Conservation (phyloP, 1,284 basidiomycete species). For the Ustilago sp. region DNA sequence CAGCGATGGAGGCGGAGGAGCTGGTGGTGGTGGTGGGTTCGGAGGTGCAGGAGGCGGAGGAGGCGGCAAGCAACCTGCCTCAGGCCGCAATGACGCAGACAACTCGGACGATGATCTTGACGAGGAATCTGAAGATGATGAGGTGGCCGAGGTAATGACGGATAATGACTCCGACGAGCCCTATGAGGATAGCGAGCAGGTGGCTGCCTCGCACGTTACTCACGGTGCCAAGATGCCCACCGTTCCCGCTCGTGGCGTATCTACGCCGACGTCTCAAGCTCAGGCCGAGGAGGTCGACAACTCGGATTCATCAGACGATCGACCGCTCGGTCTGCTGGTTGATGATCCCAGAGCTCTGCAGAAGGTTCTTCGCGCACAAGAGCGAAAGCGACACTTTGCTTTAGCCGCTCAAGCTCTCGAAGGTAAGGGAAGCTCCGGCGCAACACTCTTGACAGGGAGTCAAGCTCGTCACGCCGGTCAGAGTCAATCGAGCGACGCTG, state of each 20-base stretch:
- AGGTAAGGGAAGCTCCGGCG: conserved; percentile 27
- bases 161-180: conserved; percentile 57
- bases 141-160: conserved; percentile 32
- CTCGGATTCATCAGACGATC: conserved; percentile 53
- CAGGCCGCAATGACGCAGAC: conserved; percentile 29
- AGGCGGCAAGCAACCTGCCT: conserved; percentile 31
- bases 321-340: conserved; percentile 47
- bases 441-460: conserved; percentile 9
- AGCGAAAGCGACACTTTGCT: conserved; percentile 49
- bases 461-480: conserved; percentile 16
- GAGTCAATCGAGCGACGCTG: conserved; percentile 13
- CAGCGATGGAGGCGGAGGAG: conserved; percentile 55
- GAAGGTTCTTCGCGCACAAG: conserved; percentile 42
- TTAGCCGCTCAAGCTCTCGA: conserved; percentile 37
- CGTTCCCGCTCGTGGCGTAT: conserved; percentile 19
- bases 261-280: conserved; percentile 12
- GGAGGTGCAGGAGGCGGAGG: conserved; percentile 43
- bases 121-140: conserved; percentile 31
- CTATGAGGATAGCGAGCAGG: conserved; percentile 30
- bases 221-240: conserved; percentile 14
- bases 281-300: conserved; percentile 20
- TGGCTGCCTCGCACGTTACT: conserved; percentile 12
- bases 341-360: conserved; percentile 49
- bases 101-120: conserved; percentile 20
- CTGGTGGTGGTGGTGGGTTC: conserved; percentile 22